Evolutionary conservation across 345 rosid species (phyloP), one percentile per base, ranked within the genome.

Genomic region (Moricandia moricandioides): DNA sequence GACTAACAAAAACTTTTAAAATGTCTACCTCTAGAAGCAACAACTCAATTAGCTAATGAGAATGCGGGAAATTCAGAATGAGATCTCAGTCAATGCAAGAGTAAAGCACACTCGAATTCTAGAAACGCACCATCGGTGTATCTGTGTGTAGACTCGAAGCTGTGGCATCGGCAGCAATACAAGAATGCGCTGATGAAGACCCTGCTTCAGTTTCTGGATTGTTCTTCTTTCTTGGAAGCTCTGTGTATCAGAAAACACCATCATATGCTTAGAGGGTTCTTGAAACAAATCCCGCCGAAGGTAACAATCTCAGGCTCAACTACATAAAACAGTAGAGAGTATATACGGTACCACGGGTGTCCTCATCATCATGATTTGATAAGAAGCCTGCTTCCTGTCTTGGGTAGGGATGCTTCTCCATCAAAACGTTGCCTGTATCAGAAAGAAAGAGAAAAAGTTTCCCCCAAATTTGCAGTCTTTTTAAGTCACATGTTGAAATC

Each of bases 111-210:
- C 34, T 47, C 1, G 34, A 58, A 16, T 10, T 40, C 16, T 39
- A 16, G 1, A 65, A 65, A 26, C 63, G 14, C n/a, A 74, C 78
- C 78, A 67, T 72, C 73, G 61, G 61, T 24, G 61, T 57, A 74
- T 74, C 56, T 43, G 17, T 24, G 39, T 35, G 61, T 31, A 66
- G 72, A 33, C 30, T 47, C 8, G 79, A 67, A 75, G 55, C 58
- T 47, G 73, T 26, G 68, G 27, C 62, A 58, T 47, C 27, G 18
- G 72, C 29, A 1, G 9, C 78, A 24, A 14, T 26, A 35, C 55
- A 14, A 49, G 73, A 60, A 13, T 14, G 55, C 5, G 5, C 68
- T 68, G 43, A 26, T 27, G 69, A 18, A 61, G 61, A 14, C 6
- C 33, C 11, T 61, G 31, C 33, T 37, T 27, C 57, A 51, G 12